phyloP scores from a whole-genome alignment of 2,329 filamentous ascomycete genomes.

The Blumeriella jaapii region DNA sequence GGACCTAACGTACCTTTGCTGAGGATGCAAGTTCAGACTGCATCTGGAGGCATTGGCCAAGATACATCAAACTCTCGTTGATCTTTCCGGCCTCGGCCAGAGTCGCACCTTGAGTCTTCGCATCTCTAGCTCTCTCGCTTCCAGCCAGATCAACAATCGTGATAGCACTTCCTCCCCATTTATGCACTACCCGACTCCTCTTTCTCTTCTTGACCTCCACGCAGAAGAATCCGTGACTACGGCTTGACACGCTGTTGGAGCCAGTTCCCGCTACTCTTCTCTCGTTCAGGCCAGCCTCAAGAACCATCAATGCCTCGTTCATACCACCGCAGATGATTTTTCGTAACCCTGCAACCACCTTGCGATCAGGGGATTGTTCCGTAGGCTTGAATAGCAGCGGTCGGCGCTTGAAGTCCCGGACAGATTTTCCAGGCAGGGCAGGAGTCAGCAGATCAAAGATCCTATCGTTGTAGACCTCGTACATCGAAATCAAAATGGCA shows the following conservation, averaged over 20 bases:
- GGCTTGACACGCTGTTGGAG: slow-evolving; percentile 83
- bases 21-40: slow-evolving; percentile 69
- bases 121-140: slow-evolving; percentile 83
- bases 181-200: slow-evolving; percentile 37
- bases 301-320: slow-evolving; percentile 74
- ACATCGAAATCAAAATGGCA: slow-evolving; percentile 88
- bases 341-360: slow-evolving; percentile 81
- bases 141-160: slow-evolving; percentile 89
- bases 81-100: slow-evolving; percentile 96
- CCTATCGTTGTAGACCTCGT: slow-evolving; percentile 96
- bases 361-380: slow-evolving; percentile 77
- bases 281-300: slow-evolving; percentile 83
- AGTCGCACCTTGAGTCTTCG: slow-evolving; percentile 87
- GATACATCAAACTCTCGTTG: slow-evolving; percentile 96
- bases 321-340: slow-evolving; percentile 81
- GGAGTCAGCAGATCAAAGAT: slow-evolving; percentile 86
- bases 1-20: slow-evolving; percentile 47
- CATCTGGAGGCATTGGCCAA: slow-evolving; percentile 93
- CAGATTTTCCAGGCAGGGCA: slow-evolving; percentile 44
- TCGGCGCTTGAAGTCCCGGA: slow-evolving; percentile 63
- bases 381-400: slow-evolving; percentile 87
- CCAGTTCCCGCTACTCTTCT: slow-evolving; percentile 80
- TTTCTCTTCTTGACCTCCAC: slow-evolving; percentile 83
- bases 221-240: slow-evolving; percentile 93
- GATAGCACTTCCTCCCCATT: slow-evolving; percentile 67